phyloP scores from a whole-genome alignment of 768 basidiomycete genomes.

The Pleurotus djamor region DNA sequence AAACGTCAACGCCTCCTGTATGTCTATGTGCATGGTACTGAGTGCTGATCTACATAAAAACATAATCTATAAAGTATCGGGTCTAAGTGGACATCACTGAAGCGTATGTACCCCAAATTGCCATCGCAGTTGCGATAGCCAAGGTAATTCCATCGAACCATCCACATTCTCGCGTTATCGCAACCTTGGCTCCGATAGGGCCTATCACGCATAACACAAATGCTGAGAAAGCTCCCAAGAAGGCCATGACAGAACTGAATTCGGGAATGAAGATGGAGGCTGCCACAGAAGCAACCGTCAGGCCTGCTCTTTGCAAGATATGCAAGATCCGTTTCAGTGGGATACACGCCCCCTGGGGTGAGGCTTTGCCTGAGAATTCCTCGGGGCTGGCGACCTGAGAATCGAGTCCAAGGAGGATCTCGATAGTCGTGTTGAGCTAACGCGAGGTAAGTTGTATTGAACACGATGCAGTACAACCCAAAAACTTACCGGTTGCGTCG shows the following conservation, averaged over 20 bases:
- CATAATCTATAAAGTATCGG: no score
- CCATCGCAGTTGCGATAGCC: slow-evolving; percentile 56
- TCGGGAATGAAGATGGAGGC: slow-evolving; percentile 78
- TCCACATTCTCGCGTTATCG: slow-evolving; percentile 46
- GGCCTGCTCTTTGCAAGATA: slow-evolving; percentile 51
- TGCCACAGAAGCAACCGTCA: slow-evolving; percentile 59
- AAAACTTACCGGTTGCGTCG: slow-evolving; percentile 69
- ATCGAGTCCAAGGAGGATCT: slow-evolving; percentile 73
- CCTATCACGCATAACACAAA: slow-evolving; percentile 74
- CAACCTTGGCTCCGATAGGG: slow-evolving; percentile 71
- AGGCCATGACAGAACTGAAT: slow-evolving; percentile 84
- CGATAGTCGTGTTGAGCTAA: slow-evolving; percentile 81
- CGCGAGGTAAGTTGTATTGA: not conserved
- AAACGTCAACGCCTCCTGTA: no score
- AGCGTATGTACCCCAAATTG: slow-evolving; percentile 72
- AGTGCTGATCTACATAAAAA: no score
- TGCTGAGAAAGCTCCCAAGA: slow-evolving; percentile 88
- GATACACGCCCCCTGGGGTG: slow-evolving; percentile 21
- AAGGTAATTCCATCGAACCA: slow-evolving; percentile 56
- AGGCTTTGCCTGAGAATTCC: slow-evolving; percentile 29
- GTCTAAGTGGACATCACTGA: slow-evolving; percentile 44
- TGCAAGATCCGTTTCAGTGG: slow-evolving; percentile 38
- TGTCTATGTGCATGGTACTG: no score
- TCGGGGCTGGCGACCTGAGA: slow-evolving; percentile 29
- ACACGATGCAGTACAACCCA: not conserved